Evolutionary conservation across 257 asterid genomes (phyloP).

Genomic region (Plectranthus barbatus): DNA sequence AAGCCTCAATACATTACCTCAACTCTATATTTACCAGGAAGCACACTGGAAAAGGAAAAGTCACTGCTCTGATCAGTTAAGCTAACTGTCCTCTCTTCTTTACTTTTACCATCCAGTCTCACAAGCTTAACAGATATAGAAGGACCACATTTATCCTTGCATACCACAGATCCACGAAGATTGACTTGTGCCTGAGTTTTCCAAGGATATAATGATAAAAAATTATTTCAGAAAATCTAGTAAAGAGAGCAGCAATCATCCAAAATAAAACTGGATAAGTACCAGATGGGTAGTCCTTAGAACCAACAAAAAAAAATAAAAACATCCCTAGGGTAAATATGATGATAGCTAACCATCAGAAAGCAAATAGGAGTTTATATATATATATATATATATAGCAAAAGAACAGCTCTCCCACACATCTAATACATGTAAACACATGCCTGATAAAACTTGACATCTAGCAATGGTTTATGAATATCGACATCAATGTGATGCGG

Average conservation of each 20-base stretch:
- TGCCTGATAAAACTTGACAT: slow-evolving; percentile 76
- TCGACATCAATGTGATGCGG: slow-evolving; percentile 64
- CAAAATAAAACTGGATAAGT: slow-evolving; percentile 2
- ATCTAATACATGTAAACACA: slow-evolving; percentile 7
- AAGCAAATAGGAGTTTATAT: background rate
- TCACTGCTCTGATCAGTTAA: slow-evolving; percentile 58
- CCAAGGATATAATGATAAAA: slow-evolving; percentile 15
- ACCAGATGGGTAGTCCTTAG: background rate
- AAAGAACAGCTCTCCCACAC: background rate
- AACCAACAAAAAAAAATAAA: background rate
- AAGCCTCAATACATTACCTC: slow-evolving; percentile 56
- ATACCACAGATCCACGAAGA: slow-evolving; percentile 68
- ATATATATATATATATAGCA: background rate
- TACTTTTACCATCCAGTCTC: slow-evolving; percentile 48
- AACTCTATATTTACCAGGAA: slow-evolving; percentile 86
- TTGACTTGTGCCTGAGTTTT: slow-evolving; percentile 72
- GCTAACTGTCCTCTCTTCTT: slow-evolving; percentile 38
- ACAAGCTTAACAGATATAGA: slow-evolving; percentile 63
- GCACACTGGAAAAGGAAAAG: slow-evolving; percentile 65
- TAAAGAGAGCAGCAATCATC: background rate
- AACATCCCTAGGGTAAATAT: background rate
- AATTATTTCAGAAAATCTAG: background rate
- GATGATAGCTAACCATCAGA: background rate
- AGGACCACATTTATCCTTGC: slow-evolving; percentile 80
- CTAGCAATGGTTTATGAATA: slow-evolving; percentile 56